Base-by-base conservation (phyloP, 2,329 filamentous ascomycete species). In the Alternaria incomplexa region DNA sequence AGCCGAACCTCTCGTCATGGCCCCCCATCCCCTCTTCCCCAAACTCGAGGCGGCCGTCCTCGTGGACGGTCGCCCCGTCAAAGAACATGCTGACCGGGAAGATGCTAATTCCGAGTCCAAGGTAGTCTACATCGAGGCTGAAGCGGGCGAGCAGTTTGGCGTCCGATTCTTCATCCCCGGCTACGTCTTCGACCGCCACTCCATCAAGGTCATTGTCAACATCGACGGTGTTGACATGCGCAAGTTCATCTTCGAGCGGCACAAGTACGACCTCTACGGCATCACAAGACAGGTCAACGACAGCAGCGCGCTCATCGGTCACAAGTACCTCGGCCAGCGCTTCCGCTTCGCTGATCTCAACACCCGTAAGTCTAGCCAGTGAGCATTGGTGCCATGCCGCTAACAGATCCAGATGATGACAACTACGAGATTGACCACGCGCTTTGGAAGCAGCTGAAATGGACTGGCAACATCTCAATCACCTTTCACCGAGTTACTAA, bases 1-100 rank as follows among this genome's bases (percentile, higher is more conserved):
- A 8, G 13, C 40, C 15, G 44, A 17, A 53, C 15, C 22, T 23
- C 32, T 25, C 13, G 23, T 32, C 11, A 71, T 71, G 69, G 67
- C 60, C 8, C 55, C 65, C 7, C 56, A 61, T 9, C 46, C 45
- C 9, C 52, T 43, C 22, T 50, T 36, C 11, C 63, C 63, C 2
- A 60, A 63, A 0, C 55, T 70, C 17, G 10, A 58, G 20, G 65
- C 64, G 20, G 50, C 68, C 23, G 48, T 71, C 15, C 40, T 61
- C 15, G 56, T 69, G 43, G 56, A 67, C 30, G 46, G 52, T 3
- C 11, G 58, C 32, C 17, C 57, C 1, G 58, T 68, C 9, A 36
- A 23, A 17, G 65, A 66, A 30, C 59, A 66, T n/a, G 22, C 62
- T 23, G 53, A 64, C n/a, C 26, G 43, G 8, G 61, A 56, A n/a